Percentiles rank a stretch among this genome's conserved stretches.
These are phyloP conservation scores for Andrographis paniculata DNA, from an alignment of 305 asterid genomes.

Conservation along the genomic window DNA sequence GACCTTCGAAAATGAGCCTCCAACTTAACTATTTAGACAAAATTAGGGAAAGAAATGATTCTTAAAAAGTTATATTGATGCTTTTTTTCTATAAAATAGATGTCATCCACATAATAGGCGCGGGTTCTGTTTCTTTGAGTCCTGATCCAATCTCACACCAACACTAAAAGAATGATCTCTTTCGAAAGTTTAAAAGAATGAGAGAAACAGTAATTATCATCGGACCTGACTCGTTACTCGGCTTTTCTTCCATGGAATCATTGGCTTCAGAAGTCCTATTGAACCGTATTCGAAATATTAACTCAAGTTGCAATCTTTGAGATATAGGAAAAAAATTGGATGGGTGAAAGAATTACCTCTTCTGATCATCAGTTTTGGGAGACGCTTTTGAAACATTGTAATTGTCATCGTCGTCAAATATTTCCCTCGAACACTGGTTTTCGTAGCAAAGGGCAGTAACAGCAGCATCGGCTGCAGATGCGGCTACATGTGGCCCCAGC, in stretches of 20 bases:
- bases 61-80: no score
- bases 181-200: no score
- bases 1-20: no score
- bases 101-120: no score
- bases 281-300: conserved; percentile 11
- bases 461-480: conserved; percentile 91
- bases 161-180: no score
- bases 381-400: conserved; percentile 29
- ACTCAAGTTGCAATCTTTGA: no score
- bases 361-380: conserved; percentile 30
- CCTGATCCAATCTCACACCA: no score
- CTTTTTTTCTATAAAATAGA: no score
- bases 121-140: no score
- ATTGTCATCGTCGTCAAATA: conserved; percentile 54
- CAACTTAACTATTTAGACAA: no score
- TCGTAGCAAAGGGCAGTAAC: conserved; percentile 85
- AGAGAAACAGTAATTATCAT: not conserved
- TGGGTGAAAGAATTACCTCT: conserved; percentile 41
- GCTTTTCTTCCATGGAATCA: conserved; percentile 33
- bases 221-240: conserved; percentile 43
- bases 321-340: no score
- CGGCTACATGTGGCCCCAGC: conserved; percentile 69
- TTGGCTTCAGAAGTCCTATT: conserved; percentile 36
- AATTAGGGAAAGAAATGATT: no score
- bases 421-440: conserved; percentile 71